Evolutionary conservation across 1,284 basidiomycete genomes (phyloP), one percentile per base, ranked within the genome.

Genomic region (Tilletia indica): DNA sequence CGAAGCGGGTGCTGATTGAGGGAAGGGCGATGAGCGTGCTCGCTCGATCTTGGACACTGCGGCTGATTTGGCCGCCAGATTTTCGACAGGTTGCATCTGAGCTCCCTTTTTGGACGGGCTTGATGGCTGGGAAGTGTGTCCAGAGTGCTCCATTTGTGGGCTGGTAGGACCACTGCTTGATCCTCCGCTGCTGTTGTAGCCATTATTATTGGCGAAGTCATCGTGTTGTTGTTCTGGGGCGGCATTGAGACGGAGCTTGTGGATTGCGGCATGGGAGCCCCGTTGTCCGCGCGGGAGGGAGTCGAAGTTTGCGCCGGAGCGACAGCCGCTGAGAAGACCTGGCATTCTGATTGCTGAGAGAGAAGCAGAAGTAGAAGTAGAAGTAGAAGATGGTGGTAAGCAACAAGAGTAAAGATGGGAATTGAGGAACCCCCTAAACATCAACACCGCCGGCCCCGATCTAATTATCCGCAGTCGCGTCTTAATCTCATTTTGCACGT

Each of bases 291-390:
- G 66, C n/a, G 66, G 66, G 39, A 67, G 38, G 6, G 66, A 67
- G 66, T 49, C 66, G 66, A 67, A 67, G 47, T 34, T 67, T 8
- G 66, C 42, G 42, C 45, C 42, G 42, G 66, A 67, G 11, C 66
- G 66, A 25, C 66, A 67, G 66, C 66, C 61, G 36, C 34, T 64
- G 61, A 64, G 61, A 19, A 64, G 61, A 19, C 31, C 61, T 12
- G 61, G 61, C 61, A 64, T 64, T 36, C 31, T 34, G 58, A 31
- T 31, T 16, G 61, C 11, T 64, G 54, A 49, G 47, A 49, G n/a
- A 49, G 9, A 14, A 45, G 14, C 14, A 14, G 42, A 14, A 9
- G 42, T 45, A 14, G 42, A 45, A 45, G 42, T 45, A 45, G 3
- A 1, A 31, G 25, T 31, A 1, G 42, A 45, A 45, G 6, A 45